Evolutionary conservation across 2,329 filamentous ascomycete genomes (phyloP).

Genomic region (Cercospora janseana): DNA sequence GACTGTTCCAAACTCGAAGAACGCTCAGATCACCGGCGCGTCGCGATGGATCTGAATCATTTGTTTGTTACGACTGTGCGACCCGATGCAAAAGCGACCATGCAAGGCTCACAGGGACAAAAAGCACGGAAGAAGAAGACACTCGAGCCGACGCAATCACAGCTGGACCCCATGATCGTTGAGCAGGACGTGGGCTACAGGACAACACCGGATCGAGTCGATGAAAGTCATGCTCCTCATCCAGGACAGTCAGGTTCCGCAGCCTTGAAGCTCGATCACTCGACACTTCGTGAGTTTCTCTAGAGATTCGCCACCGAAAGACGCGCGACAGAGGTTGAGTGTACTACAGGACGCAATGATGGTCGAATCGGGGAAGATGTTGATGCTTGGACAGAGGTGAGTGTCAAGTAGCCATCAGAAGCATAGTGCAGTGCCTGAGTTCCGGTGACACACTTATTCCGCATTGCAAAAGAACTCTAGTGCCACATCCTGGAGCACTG

Average conservation of each 20-base stretch:
- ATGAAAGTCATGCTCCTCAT: no score
- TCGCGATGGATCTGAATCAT: conserved; percentile 13
- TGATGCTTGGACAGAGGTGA: conserved; percentile 14
- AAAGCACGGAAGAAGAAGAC: conserved; percentile 9
- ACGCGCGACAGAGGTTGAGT: no score
- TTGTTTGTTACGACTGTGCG: conserved; percentile 13
- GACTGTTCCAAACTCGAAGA: neutral
- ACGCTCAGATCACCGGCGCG: neutral
- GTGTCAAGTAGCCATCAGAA: no score
- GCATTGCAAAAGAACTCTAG: neutral
- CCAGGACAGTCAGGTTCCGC: neutral
- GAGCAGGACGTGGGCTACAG: neutral
- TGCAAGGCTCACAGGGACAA: conserved; percentile 12
- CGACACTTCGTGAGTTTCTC: no score
- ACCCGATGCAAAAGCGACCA: conserved; percentile 5
- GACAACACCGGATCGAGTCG: no score
- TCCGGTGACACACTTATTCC: no score
- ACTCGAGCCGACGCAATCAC: neutral
- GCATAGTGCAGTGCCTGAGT: no score
- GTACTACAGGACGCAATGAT: neutral
- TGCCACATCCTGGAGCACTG: neutral
- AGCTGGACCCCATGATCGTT: neutral
- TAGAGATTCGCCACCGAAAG: no score
- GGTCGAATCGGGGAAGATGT: neutral
- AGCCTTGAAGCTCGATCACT: neutral